Conservation (phyloP, 805 yeast species). For the Teunomyces tritomae region DNA sequence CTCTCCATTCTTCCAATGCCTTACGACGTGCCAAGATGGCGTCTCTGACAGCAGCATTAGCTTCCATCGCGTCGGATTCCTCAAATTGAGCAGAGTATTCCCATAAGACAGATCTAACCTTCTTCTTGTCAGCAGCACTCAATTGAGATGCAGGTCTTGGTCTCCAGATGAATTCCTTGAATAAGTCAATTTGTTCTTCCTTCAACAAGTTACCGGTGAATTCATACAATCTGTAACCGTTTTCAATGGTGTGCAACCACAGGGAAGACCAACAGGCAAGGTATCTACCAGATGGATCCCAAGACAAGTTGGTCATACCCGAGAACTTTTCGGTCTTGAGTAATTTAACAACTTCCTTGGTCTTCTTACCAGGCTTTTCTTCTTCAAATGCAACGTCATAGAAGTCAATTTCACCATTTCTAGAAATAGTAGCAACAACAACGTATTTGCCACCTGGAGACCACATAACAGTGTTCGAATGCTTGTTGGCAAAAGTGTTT, state of each 20-base stretch:
- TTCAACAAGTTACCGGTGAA: constrained; percentile 73
- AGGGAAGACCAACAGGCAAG: constrained; percentile 84
- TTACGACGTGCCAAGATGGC: constrained; percentile 80
- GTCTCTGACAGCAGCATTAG: constrained; percentile 87
- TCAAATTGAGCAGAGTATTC: constrained; percentile 92
- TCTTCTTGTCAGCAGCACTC: constrained; percentile 77
- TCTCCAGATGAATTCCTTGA: constrained; percentile 93
- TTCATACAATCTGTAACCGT: constrained; percentile 87
- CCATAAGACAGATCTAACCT: constrained; percentile 83
- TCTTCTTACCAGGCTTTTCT: constrained; percentile 52
- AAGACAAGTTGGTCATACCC: constrained; percentile 78
- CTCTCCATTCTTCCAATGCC: constrained; percentile 79
- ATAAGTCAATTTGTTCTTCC: constrained; percentile 76
- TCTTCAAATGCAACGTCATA: constrained; percentile 85
- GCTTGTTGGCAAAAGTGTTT: constrained; percentile 57
- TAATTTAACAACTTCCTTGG: constrained; percentile 42
- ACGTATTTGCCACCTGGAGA: constrained; percentile 92
- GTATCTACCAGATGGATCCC: constrained; percentile 97
- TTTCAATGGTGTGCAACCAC: constrained; percentile 81
- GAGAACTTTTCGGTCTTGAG: constrained; percentile 62
- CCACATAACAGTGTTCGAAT: constrained; percentile 75
- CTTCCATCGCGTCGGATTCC: constrained; percentile 93
- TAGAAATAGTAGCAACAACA: constrained; percentile 46
- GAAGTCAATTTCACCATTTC: constrained; percentile 72
- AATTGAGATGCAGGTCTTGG: constrained; percentile 88